Conservation (phyloP, 2,329 filamentous ascomycete genomes). For the Sordariomycetes sp. region DNA sequence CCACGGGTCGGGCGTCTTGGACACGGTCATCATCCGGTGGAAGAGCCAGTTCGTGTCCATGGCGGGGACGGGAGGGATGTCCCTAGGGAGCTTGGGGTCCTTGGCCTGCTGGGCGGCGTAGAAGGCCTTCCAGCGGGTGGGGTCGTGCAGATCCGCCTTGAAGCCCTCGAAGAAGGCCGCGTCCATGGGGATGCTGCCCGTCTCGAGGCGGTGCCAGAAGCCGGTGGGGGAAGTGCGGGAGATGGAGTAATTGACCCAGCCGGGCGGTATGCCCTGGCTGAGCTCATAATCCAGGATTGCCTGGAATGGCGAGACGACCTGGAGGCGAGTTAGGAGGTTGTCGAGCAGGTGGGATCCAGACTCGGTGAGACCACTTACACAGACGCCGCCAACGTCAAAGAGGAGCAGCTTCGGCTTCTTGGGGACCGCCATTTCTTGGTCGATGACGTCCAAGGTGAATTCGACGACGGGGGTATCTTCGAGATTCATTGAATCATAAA, state of each 20-base stretch:
- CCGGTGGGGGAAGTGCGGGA: conserved; percentile 67
- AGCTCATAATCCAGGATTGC: conserved; percentile 86
- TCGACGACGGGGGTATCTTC: conserved; percentile 12
- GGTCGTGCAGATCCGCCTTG: conserved; percentile 58
- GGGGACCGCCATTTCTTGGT: conserved; percentile 25
- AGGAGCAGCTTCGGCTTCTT: conserved; percentile 63
- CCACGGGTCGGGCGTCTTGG: conserved; percentile 65
- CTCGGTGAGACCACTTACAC: conserved; percentile 52
- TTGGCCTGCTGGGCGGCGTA: conserved; percentile 33
- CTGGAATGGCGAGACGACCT: conserved; percentile 89
- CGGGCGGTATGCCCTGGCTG: conserved; percentile 63
- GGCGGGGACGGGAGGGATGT: conserved; percentile 52
- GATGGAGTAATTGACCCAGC: conserved; percentile 89
- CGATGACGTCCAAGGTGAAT: conserved; percentile 18
- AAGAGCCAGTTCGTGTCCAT: conserved; percentile 75
- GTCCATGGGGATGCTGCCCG: conserved; percentile 70
- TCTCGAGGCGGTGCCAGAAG: conserved; percentile 81
- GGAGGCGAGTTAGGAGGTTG: background rate
- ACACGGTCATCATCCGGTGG: conserved; percentile 78
- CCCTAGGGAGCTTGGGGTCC: conserved; percentile 24
- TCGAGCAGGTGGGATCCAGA: background rate
- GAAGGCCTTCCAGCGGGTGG: conserved; percentile 59
- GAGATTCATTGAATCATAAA: background rate
- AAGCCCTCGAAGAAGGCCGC: conserved; percentile 67
- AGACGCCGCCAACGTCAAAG: conserved; percentile 95